These are phyloP conservation scores for Magnaporthales sp. DNA, from an alignment of 2,329 filamentous ascomycete genomes.

Conservation along the genomic window DNA sequence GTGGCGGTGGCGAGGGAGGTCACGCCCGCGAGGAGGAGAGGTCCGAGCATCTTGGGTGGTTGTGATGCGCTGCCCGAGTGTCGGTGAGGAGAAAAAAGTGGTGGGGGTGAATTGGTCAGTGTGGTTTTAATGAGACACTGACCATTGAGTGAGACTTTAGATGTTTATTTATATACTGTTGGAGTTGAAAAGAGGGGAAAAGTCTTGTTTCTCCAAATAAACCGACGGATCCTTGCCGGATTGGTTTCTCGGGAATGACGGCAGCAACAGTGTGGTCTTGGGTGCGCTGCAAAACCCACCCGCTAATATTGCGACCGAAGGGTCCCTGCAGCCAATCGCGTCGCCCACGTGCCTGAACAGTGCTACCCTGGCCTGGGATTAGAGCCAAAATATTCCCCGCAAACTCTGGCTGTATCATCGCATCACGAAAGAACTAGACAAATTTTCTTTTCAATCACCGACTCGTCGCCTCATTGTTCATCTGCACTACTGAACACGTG, in stretches of 20 bases:
- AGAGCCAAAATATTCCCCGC: neutral
- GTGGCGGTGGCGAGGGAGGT: neutral
- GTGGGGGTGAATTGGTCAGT: neutral
- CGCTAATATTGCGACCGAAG: neutral
- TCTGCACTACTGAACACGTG: neutral
- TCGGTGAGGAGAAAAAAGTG: neutral
- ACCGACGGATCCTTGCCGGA: neutral
- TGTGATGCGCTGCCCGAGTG: neutral
- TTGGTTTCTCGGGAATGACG: neutral
- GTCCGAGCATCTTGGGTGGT: constrained; percentile 1
- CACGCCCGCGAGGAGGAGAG: neutral
- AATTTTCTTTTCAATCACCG: neutral
- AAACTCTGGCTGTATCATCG: neutral
- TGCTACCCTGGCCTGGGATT: neutral
- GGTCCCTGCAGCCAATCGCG: neutral
- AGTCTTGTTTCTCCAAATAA: neutral
- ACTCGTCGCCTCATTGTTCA: neutral
- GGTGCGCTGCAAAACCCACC: neutral
- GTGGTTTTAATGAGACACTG: neutral
- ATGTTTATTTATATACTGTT: neutral
- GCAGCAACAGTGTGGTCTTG: neutral
- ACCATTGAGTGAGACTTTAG: neutral
- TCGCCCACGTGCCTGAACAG: neutral
- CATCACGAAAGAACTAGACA: neutral
- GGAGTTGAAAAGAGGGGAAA: neutral